A percentile compares a stretch with the other conserved stretches of the same genome.
Conservation (phyloP, 169 alveolate genomes). For the Plasmodium blacklocki region DNA sequence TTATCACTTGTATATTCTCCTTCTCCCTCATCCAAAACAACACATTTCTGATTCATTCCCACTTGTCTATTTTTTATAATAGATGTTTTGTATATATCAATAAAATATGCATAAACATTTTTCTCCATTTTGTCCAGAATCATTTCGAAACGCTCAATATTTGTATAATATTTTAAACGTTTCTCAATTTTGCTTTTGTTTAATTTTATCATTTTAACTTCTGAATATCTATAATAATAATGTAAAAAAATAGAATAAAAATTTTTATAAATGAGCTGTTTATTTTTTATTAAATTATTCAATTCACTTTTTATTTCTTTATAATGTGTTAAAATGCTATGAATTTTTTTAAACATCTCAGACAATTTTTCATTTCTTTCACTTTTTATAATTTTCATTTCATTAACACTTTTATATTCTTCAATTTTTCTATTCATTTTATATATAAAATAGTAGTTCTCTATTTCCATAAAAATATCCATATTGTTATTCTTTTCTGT, state of each 20-base stretch:
- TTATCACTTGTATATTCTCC: not conserved
- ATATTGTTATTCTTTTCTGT: not conserved
- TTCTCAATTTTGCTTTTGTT: slow-evolving; percentile 37
- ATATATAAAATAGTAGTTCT: slow-evolving; percentile 55
- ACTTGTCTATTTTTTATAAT: not conserved
- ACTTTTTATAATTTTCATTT: slow-evolving; percentile 36
- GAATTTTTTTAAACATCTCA: slow-evolving; percentile 29
- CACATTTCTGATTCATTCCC: not conserved
- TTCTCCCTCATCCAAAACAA: not conserved
- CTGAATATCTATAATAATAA: slow-evolving; percentile 51
- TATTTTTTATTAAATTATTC: slow-evolving; percentile 40
- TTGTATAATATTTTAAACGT: slow-evolving; percentile 41
- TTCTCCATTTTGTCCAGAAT: slow-evolving; percentile 49
- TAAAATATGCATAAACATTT: slow-evolving; percentile 43
- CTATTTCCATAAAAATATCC: slow-evolving; percentile 32
- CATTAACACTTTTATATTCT: slow-evolving; percentile 44
- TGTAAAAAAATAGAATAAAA: slow-evolving; percentile 68
- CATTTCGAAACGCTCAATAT: slow-evolving; percentile 32
- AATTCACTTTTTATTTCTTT: slow-evolving; percentile 40
- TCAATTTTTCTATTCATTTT: slow-evolving; percentile 66
- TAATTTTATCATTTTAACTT: slow-evolving; percentile 53
- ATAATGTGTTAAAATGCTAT: slow-evolving; percentile 20
- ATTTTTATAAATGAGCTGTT: slow-evolving; percentile 54
- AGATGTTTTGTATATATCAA: slow-evolving; percentile 43
- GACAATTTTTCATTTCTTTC: slow-evolving; percentile 17